phyloP scores from a whole-genome alignment of 306 rosid genomes.

The Gynostemma pentaphyllum region DNA sequence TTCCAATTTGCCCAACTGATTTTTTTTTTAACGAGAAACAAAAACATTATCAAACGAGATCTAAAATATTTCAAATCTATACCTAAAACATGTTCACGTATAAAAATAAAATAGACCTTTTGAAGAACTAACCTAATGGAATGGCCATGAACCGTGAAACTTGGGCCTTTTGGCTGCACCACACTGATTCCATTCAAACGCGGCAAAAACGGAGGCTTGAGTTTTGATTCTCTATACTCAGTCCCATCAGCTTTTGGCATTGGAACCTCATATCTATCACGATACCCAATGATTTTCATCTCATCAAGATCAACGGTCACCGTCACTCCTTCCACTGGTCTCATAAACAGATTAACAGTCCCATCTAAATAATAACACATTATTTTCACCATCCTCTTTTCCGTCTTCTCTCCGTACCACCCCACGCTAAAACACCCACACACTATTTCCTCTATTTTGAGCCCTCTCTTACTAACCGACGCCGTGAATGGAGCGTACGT shows the following conservation, averaged over 20 bases:
- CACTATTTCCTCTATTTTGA: slow-evolving; percentile 20
- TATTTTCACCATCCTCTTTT: slow-evolving; percentile 9
- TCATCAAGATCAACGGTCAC: slow-evolving; percentile 25
- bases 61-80: too few relatives aligned
- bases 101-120: too few relatives aligned
- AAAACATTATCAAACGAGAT: too few relatives aligned
- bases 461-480: slow-evolving; percentile 20
- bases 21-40: too few relatives aligned
- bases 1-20: slow-evolving; percentile 56
- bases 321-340: slow-evolving; percentile 28
- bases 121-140: slow-evolving; percentile 16
- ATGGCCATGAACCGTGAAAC: slow-evolving; percentile 16
- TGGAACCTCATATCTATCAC: slow-evolving; percentile 16
- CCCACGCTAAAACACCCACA: slow-evolving; percentile 19
- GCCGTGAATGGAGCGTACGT: slow-evolving; percentile 12
- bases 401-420: slow-evolving; percentile 23
- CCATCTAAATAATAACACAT: slow-evolving; percentile 17
- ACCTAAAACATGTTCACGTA: too few relatives aligned
- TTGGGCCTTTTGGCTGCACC: slow-evolving; percentile 4
- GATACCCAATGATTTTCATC: slow-evolving; percentile 22
- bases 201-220: slow-evolving; percentile 22
- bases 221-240: slow-evolving; percentile 16
- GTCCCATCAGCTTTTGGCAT: slow-evolving; percentile 27
- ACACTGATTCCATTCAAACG: slow-evolving; percentile 1
- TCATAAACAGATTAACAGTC: slow-evolving; percentile 22